These are phyloP conservation scores for Termitomyces sp. DNA, from an alignment of 1,284 basidiomycete species.

Conservation along the genomic window DNA sequence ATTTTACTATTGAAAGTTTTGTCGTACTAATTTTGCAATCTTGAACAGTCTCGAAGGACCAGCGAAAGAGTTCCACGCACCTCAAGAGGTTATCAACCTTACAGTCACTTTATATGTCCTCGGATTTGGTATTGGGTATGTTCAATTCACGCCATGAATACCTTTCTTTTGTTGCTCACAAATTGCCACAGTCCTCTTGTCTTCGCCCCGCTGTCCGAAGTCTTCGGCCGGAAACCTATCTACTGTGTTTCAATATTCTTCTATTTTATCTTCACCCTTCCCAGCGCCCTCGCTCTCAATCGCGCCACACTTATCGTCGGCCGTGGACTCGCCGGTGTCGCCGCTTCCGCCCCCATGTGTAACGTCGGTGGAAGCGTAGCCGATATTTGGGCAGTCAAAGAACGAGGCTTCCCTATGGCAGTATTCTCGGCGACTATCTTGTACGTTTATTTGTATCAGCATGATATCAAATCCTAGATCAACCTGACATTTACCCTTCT, in stretches of 20 bases:
- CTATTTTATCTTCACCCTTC: conserved; percentile 59
- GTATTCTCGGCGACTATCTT: conserved; percentile 60
- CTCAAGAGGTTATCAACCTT: conserved; percentile 31
- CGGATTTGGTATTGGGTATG: conserved; percentile 34
- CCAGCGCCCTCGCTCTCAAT: conserved; percentile 56
- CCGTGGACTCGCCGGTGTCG: conserved; percentile 58
- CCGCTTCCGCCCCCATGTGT: conserved; percentile 39
- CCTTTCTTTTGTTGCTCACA: background rate
- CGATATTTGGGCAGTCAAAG: conserved; percentile 54
- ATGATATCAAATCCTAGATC: background rate
- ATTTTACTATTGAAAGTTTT: background rate
- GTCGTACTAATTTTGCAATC: background rate
- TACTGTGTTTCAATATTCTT: conserved; percentile 53
- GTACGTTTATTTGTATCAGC: conserved; percentile 19
- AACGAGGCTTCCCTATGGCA: conserved; percentile 58
- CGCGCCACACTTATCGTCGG: conserved; percentile 55
- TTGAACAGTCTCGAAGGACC: conserved; percentile 28
- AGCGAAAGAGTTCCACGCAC: conserved; percentile 24
- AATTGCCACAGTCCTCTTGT: conserved; percentile 25
- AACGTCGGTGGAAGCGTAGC: conserved; percentile 42
- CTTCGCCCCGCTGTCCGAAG: conserved; percentile 41
- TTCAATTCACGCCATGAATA: background rate
- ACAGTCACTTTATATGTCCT: conserved; percentile 35
- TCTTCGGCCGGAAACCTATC: conserved; percentile 39
- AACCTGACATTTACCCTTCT: background rate